These are phyloP conservation scores for Diacronema lutheri DNA, from an alignment of 78 protist genomes.

Conservation along the genomic window DNA sequence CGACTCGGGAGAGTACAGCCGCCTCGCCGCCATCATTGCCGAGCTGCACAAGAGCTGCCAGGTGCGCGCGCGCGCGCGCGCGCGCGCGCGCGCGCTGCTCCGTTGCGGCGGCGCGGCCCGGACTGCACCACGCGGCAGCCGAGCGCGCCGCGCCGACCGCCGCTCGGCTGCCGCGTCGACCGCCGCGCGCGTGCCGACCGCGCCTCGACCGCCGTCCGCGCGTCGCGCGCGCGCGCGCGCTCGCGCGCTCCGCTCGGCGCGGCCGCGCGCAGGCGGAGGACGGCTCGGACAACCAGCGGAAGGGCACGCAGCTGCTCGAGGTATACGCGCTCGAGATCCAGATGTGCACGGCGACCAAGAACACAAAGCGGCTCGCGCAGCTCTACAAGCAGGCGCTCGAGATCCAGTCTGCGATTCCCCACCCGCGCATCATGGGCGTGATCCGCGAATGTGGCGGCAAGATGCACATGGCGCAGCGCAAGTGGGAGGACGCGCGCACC, in stretches of 20 bases:
- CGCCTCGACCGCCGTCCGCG: too few relatives aligned
- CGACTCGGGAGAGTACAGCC: conserved; percentile 46
- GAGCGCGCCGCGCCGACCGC: too few relatives aligned
- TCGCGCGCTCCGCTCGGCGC: too few relatives aligned
- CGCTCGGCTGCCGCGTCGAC: too few relatives aligned
- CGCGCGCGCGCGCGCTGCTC: too few relatives aligned
- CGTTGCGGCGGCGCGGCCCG: too few relatives aligned
- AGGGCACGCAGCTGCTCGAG: conserved; percentile 86
- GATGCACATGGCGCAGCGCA: conserved; percentile 87
- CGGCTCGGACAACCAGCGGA: conserved; percentile 59
- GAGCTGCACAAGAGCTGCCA: conserved; percentile 36
- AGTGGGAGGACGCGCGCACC: conserved; percentile 52
- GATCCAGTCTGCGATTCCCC: conserved; percentile 86
- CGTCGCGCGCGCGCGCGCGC: too few relatives aligned
- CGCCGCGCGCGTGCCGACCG: too few relatives aligned
- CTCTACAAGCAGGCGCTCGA: conserved; percentile 53
- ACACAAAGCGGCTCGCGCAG: conserved; percentile 76
- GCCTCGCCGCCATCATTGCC: conserved; percentile 24
- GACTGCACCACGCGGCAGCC: too few relatives aligned
- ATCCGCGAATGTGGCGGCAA: conserved; percentile 92
- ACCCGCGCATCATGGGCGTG: conserved; percentile 93
- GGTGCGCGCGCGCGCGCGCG: too few relatives aligned
- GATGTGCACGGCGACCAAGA: conserved; percentile 78
- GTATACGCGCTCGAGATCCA: conserved; percentile 94
- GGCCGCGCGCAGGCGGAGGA: conserved; percentile 50